Conservation (phyloP, 208 protist genomes). For the Acanthamoeba comandoni region DNA sequence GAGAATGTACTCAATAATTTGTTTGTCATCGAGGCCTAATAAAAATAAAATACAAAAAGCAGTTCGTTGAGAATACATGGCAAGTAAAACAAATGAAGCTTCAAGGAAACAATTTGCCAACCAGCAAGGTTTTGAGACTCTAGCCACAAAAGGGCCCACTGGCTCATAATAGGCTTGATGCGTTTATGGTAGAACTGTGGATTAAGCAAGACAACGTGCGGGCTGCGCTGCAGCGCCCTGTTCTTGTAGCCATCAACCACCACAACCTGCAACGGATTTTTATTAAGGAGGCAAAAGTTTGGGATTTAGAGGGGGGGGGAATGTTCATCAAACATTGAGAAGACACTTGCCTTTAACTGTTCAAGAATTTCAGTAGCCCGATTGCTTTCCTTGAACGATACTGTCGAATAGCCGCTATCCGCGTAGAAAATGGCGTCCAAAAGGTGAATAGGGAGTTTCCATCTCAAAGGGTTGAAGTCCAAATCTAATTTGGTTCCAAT, state of each 20-base stretch:
- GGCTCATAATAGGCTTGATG: constrained; percentile 90
- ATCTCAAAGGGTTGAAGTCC: constrained; percentile 92
- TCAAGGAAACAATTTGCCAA: neutral
- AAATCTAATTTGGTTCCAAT: constrained; percentile 93
- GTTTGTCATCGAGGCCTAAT: constrained; percentile 60
- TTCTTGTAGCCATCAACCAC: constrained; percentile 88
- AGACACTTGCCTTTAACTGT: constrained; percentile 52
- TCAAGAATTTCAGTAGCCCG: constrained; percentile 57
- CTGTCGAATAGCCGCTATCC: constrained; percentile 78
- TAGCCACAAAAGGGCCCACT: constrained; percentile 93
- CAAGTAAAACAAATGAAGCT: constrained; percentile 78
- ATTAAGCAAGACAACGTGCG: constrained; percentile 94
- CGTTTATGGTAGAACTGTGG: constrained; percentile 90
- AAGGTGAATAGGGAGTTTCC: constrained; percentile 94
- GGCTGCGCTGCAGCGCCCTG: constrained; percentile 90
- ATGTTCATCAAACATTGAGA: neutral
- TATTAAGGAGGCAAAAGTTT: too few relatives aligned
- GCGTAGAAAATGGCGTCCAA: constrained; percentile 93
- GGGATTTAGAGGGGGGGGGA: too few relatives aligned
- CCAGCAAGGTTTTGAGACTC: constrained; percentile 74
- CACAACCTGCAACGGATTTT: constrained; percentile 60
- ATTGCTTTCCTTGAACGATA: constrained; percentile 73
- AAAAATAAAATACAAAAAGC: too few relatives aligned
- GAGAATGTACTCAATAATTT: constrained; percentile 73
- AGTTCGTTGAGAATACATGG: neutral